These are phyloP conservation scores for Leptodermis oblonga DNA, from an alignment of 257 asterid genomes.

Conservation along the genomic window DNA sequence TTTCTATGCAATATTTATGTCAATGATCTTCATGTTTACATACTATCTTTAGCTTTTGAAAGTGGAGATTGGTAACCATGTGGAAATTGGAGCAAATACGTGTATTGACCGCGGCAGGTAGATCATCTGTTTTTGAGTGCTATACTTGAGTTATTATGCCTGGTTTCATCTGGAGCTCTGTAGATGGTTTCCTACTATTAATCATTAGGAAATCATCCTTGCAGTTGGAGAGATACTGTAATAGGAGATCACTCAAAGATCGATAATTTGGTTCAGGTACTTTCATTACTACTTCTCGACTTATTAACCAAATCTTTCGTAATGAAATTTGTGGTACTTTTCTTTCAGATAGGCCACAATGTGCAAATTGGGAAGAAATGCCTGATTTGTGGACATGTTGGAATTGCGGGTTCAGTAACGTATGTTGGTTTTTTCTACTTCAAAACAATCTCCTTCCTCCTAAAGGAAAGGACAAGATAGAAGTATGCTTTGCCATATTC, in stretches of 20 bases:
- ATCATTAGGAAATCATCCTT: conserved; percentile 13
- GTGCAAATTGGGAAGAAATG: conserved; percentile 68
- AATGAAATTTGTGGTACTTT: conserved; percentile 19
- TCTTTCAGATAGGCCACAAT: conserved; percentile 83
- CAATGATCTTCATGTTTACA: conserved; percentile 2
- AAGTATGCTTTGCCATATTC: background rate
- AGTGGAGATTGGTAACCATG: conserved; percentile 71
- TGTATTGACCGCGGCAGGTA: conserved; percentile 97
- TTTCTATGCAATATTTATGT: background rate
- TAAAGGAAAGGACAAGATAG: background rate
- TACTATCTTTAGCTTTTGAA: conserved; percentile 44
- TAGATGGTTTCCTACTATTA: background rate
- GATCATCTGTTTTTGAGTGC: conserved; percentile 17
- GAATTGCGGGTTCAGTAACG: conserved; percentile 91
- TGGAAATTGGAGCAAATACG: conserved; percentile 88
- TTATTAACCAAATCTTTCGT: background rate
- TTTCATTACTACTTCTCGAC: conserved; percentile 20
- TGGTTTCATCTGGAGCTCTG: conserved; percentile 1
- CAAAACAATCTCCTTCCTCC: background rate
- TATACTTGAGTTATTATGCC: background rate
- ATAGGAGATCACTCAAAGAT: conserved; percentile 86
- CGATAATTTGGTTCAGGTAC: conserved; percentile 92
- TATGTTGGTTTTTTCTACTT: conserved; percentile 25
- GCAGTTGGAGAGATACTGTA: conserved; percentile 91
- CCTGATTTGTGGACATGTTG: conserved; percentile 89